Conservation (phyloP, 148 eudicot species). For the Chenopodium quinoa region DNA sequence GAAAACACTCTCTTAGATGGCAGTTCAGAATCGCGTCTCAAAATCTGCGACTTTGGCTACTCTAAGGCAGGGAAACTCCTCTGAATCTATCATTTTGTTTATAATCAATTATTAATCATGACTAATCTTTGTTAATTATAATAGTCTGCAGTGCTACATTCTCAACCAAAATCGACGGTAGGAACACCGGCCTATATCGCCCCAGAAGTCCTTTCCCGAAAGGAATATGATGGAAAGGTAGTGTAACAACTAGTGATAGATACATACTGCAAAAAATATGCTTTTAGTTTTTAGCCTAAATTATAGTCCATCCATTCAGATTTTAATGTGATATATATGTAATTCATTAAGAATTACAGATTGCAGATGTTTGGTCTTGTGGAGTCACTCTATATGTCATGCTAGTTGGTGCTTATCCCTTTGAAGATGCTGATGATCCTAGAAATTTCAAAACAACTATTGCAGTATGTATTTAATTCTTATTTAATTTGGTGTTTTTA, state of each 20-base stretch:
- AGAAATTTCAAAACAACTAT: conserved; percentile 69
- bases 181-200: conserved; percentile 90
- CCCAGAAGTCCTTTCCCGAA: conserved; percentile 69
- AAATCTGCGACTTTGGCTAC: conserved; percentile 82
- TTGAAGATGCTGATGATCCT: conserved; percentile 81
- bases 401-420: conserved; percentile 85
- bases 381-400: conserved; percentile 85
- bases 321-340: not conserved
- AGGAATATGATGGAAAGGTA: conserved; percentile 85
- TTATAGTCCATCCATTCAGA: not conserved
- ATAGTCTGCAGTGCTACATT: too few species aligned
- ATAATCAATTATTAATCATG: too few species aligned
- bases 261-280: not conserved
- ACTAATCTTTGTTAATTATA: not conserved
- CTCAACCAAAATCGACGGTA: conserved; percentile 80
- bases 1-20: conserved; percentile 79
- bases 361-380: conserved; percentile 96
- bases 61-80: conserved; percentile 44
- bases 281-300: not conserved
- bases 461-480: conserved; percentile 33
- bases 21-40: conserved; percentile 54
- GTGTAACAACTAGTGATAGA: not conserved
- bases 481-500: not conserved
- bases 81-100: not conserved
- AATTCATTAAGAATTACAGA: conserved; percentile 33